Percentiles rank a stretch among this genome's conserved stretches.
Conservation (phyloP, 2,329 filamentous ascomycete genomes). For the Fusarium ambrosium region DNA sequence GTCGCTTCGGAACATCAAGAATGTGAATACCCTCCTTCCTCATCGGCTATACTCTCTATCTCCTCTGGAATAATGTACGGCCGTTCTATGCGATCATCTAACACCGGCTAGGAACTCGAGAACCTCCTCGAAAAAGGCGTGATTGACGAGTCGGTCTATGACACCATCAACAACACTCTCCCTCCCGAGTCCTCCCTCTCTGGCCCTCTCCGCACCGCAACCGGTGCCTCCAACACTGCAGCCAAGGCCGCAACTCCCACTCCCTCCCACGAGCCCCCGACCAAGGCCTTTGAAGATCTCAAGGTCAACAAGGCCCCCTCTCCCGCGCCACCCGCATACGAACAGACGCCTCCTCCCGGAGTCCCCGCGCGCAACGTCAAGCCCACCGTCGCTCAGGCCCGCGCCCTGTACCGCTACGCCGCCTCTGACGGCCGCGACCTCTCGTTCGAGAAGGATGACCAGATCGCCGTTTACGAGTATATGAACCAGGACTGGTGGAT, state of each 20-base stretch:
- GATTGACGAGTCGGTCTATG: slow-evolving; percentile 81
- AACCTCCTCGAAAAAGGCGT: slow-evolving; percentile 86
- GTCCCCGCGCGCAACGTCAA: slow-evolving; percentile 60
- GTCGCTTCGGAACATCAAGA: slow-evolving; percentile 89
- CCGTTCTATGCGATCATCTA: slow-evolving; percentile 3
- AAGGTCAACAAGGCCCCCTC: slow-evolving; percentile 50
- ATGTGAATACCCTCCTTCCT: slow-evolving; percentile 63
- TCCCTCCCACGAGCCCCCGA: slow-evolving; percentile 50
- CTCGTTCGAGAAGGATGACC: slow-evolving; percentile 83
- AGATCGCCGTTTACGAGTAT: slow-evolving; percentile 85
- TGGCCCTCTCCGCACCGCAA: slow-evolving; percentile 59
- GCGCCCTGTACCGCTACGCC: slow-evolving; percentile 86
- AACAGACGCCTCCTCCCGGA: slow-evolving; percentile 60
- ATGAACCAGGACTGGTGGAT: slow-evolving; percentile 99
- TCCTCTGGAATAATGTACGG: too few relatives aligned
- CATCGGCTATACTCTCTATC: neutral
- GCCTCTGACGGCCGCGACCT: slow-evolving; percentile 86
- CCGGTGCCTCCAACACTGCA: slow-evolving; percentile 51
- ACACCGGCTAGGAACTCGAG: slow-evolving; percentile 81
- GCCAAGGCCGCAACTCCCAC: slow-evolving; percentile 47
- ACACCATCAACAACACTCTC: slow-evolving; percentile 79
- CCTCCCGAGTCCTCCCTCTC: slow-evolving; percentile 77
- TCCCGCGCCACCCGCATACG: slow-evolving; percentile 66
- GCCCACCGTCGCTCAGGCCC: slow-evolving; percentile 78
- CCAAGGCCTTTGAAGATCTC: slow-evolving; percentile 60